Evolutionary conservation across 2,329 filamentous ascomycete genomes (phyloP).

Genomic region (Chaetomiaceae sp.): DNA sequence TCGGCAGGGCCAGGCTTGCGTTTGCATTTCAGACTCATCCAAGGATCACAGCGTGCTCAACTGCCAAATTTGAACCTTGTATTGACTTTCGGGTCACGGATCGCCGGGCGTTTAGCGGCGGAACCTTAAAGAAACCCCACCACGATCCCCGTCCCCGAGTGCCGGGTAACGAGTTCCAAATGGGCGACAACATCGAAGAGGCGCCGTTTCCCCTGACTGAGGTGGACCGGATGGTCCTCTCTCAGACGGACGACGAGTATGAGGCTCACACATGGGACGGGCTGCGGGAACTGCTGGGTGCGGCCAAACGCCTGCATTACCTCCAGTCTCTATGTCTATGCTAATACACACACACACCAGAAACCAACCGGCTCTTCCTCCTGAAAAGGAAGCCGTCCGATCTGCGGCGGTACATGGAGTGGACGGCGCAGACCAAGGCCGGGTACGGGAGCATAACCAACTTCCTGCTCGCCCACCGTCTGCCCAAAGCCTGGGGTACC

Average conservation of each 20-base stretch:
- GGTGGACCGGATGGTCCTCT: slow-evolving; percentile 54
- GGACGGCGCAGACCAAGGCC: slow-evolving; percentile 64
- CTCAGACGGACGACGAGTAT: slow-evolving; percentile 66
- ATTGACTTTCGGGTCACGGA: neutral
- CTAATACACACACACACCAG: slow-evolving; percentile 30
- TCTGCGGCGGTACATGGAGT: slow-evolving; percentile 73
- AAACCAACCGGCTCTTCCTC: slow-evolving; percentile 59
- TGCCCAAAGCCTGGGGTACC: slow-evolving; percentile 62
- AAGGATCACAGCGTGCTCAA: neutral
- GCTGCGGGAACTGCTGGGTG: slow-evolving; percentile 63
- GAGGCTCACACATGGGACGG: slow-evolving; percentile 68
- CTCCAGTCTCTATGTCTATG: neutral
- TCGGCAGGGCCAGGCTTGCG: neutral
- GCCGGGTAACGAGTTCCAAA: slow-evolving; percentile 22
- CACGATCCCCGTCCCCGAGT: slow-evolving; percentile 1
- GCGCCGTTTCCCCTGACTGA: slow-evolving; percentile 57
- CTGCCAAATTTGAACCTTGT: neutral
- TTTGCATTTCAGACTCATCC: neutral
- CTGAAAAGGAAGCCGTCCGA: slow-evolving; percentile 80
- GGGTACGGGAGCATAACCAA: slow-evolving; percentile 75
- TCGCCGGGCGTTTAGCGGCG: slow-evolving; percentile 8
- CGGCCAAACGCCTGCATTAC: slow-evolving; percentile 23
- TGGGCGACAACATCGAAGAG: slow-evolving; percentile 34
- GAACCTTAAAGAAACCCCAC: slow-evolving; percentile 12
- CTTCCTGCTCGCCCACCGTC: slow-evolving; percentile 69